Evolutionary conservation across 2,329 filamentous ascomycete genomes (phyloP).

Genomic region (Aspergillus calidoustus): DNA sequence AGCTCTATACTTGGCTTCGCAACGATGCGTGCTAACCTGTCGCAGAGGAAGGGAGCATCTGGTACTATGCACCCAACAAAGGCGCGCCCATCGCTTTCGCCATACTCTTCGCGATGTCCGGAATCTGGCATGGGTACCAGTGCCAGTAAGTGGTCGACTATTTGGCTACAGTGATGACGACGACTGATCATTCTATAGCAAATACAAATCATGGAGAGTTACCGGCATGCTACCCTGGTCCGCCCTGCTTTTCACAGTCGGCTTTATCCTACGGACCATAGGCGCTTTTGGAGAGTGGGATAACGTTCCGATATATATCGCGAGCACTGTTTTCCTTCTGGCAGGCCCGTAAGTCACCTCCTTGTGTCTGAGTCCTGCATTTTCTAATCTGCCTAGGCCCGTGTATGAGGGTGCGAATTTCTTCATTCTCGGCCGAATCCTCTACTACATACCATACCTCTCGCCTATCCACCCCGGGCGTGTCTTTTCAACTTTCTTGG

Average conservation of each 20-base stretch:
- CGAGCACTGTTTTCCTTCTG: conserved; percentile 45
- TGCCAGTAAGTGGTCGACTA: conserved; percentile 34
- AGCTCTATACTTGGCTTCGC: conserved; percentile 9
- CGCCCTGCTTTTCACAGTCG: conserved; percentile 44
- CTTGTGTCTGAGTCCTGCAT: background rate
- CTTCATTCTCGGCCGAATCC: conserved; percentile 57
- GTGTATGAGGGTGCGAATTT: conserved; percentile 55
- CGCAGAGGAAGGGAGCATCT: conserved; percentile 41
- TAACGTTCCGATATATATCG: conserved; percentile 43
- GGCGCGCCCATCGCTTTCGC: conserved; percentile 48
- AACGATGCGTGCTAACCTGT: conserved; percentile 21
- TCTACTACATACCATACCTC: conserved; percentile 56
- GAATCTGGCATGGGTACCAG: conserved; percentile 44
- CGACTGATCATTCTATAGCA: conserved; percentile 30
- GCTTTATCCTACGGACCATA: conserved; percentile 43
- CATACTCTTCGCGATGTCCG: conserved; percentile 45
- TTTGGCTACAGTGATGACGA: no score
- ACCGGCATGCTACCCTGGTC: conserved; percentile 49
- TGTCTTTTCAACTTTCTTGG: conserved; percentile 63
- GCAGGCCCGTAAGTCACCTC: conserved; percentile 41
- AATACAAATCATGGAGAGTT: conserved; percentile 47
- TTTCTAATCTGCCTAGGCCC: conserved; percentile 31
- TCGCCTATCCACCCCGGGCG: conserved; percentile 58
- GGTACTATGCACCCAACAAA: conserved; percentile 49
- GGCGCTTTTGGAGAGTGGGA: conserved; percentile 43